Conservation (phyloP, 2,329 filamentous ascomycete genomes). For the Blastomyces gilchristii region DNA sequence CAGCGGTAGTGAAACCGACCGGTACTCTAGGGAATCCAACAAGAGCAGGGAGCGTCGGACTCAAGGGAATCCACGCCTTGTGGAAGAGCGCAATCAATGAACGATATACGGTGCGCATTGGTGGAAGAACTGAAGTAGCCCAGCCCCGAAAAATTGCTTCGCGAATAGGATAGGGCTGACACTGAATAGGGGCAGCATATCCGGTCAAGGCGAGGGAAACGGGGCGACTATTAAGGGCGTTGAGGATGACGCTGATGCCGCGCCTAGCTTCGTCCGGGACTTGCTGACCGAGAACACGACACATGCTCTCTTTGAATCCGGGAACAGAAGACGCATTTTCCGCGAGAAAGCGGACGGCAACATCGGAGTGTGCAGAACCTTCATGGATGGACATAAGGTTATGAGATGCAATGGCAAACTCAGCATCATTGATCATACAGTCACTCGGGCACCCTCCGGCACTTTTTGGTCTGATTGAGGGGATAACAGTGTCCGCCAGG, state of each 20-base stretch:
- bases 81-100: constrained; percentile 42
- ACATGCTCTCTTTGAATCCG: constrained; percentile 40
- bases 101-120: constrained; percentile 42
- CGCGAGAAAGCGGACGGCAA: constrained; percentile 38
- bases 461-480: constrained; percentile 38
- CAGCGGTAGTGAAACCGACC: constrained; percentile 41
- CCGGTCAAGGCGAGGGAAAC: constrained; percentile 50
- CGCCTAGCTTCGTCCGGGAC: constrained; percentile 41
- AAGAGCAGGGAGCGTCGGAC: constrained; percentile 40
- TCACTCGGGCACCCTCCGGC: constrained; percentile 26
- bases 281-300: constrained; percentile 40
- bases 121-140: constrained; percentile 43
- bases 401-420: constrained; percentile 17
- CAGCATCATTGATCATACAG: constrained; percentile 31
- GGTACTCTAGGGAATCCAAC: constrained; percentile 48
- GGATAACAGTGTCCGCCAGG: constrained; percentile 48
- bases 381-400: constrained; percentile 17
- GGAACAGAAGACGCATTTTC: constrained; percentile 41
- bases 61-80: constrained; percentile 44
- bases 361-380: constrained; percentile 25
- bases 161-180: constrained; percentile 45
- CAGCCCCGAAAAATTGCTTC: constrained; percentile 45
- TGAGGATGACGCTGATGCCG: constrained; percentile 43
- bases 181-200: constrained; percentile 43
- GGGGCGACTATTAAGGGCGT: constrained; percentile 44